phyloP scores from a whole-genome alignment of 306 rosid genomes.

The Medicago truncatula region MtrunA17r5.0-ANR NC_053043.1:7251001-7251500 shows the following conservation, averaged over 20 bases:
- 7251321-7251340: conserved; percentile 67
- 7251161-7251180: conserved; percentile 33
- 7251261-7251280: conserved; percentile 1
- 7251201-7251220: conserved; percentile 12
- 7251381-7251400: conserved; percentile 87
- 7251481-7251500: conserved; percentile 25
- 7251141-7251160: conserved; percentile 3
- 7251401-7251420: conserved; percentile 78
- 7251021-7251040: background rate
- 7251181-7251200: conserved; percentile 18
- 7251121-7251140: conserved; percentile 12
- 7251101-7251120: background rate
- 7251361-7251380: conserved; percentile 92
- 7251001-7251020: conserved; percentile 28
- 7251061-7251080: background rate
- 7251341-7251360: conserved; percentile 79
- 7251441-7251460: conserved; percentile 25
- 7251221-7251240: conserved; percentile 24
- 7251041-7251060: conserved; percentile 1
- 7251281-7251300: background rate
- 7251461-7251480: background rate
- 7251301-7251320: conserved; percentile 18
- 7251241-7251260: background rate
- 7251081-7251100: background rate
- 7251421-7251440: conserved; percentile 17